These are phyloP conservation scores for Kwoniella europaea DNA, from an alignment of 768 basidiomycete genomes.

Conservation along the genomic window DNA sequence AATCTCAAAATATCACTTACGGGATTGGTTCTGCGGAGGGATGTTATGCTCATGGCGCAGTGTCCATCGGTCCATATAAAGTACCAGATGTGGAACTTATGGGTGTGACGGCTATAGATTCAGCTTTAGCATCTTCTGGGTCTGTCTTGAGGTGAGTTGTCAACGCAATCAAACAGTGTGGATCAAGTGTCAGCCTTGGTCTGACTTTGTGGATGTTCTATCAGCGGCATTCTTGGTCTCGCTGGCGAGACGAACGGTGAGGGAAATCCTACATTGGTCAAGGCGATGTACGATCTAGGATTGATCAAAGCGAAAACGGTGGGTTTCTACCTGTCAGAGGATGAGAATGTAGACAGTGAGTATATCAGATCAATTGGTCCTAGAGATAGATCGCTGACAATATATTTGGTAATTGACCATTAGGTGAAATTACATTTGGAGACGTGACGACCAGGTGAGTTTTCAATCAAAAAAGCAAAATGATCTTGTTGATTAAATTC, in stretches of 20 bases:
- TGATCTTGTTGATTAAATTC: neutral
- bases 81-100: slow-evolving; percentile 17
- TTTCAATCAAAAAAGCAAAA: neutral
- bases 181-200: neutral
- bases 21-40: slow-evolving; percentile 14
- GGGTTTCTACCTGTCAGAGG: slow-evolving; percentile 13
- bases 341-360: slow-evolving; percentile 17
- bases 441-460: slow-evolving; percentile 20
- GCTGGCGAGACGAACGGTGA: slow-evolving; percentile 13
- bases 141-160: slow-evolving; percentile 10
- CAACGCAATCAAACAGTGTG: neutral
- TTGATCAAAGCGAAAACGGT: slow-evolving; percentile 15
- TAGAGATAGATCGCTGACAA: neutral
- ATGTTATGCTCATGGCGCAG: slow-evolving; percentile 4
- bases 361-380: neutral
- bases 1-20: slow-evolving; percentile 7
- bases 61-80: slow-evolving; percentile 6
- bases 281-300: slow-evolving; percentile 15
- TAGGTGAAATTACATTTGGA: slow-evolving; percentile 21
- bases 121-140: slow-evolving; percentile 11
- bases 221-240: slow-evolving; percentile 15
- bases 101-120: slow-evolving; percentile 12
- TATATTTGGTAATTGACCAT: neutral
- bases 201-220: neutral
- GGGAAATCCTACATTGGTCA: slow-evolving; percentile 14